Conservation (phyloP, 2,329 filamentous ascomycete species). For the Lachnellula occidentalis region DNA sequence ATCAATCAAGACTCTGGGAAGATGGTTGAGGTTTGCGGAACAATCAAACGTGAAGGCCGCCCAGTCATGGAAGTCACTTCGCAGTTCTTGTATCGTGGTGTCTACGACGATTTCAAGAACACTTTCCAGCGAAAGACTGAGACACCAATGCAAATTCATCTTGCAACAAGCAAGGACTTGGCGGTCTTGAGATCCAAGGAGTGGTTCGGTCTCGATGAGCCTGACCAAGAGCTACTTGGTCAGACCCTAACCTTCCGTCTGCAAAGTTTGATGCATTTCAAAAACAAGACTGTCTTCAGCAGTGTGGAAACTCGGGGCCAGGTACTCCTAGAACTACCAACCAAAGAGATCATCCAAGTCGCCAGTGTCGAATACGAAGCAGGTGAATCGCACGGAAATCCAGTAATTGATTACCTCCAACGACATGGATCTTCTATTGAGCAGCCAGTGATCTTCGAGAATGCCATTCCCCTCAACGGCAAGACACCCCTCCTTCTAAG, state of each 20-base stretch:
- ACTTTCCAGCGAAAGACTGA: conserved; percentile 98
- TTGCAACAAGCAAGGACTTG: conserved; percentile 83
- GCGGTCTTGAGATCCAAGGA: conserved; percentile 94
- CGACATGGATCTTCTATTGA: conserved; percentile 89
- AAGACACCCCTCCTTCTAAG: conserved; percentile 84
- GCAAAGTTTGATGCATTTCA: conserved; percentile 85
- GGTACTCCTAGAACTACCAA: conserved; percentile 88
- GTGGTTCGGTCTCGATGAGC: conserved; percentile 88
- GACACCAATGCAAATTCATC: conserved; percentile 87
- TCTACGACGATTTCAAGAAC: conserved; percentile 91
- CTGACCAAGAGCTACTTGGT: conserved; percentile 79
- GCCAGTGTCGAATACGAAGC: conserved; percentile 96
- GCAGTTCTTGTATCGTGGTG: conserved; percentile 93
- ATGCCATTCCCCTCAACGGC: conserved; percentile 90
- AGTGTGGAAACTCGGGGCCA: conserved; percentile 88
- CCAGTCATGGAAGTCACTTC: conserved; percentile 98
- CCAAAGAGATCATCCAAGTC: conserved; percentile 95
- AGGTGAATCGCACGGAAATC: conserved; percentile 87
- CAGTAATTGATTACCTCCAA: conserved; percentile 91
- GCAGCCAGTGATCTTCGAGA: conserved; percentile 95
- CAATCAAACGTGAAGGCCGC: conserved; percentile 76
- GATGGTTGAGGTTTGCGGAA: conserved; percentile 99
- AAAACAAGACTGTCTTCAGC: conserved; percentile 89
- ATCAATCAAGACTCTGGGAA: conserved; percentile 98
- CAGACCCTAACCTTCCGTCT: conserved; percentile 96